A percentile compares a stretch with the other conserved stretches of the same genome.
phyloP scores from a whole-genome alignment of 2,329 filamentous ascomycete genomes.

The Sporothrix variecibatus region DNA sequence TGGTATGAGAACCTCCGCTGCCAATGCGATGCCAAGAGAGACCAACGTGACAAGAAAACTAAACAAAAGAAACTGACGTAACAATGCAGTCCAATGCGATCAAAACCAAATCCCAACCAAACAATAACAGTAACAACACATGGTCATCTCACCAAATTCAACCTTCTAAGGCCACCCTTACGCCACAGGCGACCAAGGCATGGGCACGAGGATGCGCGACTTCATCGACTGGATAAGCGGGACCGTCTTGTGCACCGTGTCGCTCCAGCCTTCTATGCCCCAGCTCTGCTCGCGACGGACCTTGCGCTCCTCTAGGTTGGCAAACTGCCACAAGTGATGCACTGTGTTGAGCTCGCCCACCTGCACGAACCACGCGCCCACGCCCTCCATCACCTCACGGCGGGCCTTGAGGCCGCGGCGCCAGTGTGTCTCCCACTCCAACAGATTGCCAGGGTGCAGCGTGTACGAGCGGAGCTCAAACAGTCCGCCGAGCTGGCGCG shows the following conservation, averaged over 20 bases:
- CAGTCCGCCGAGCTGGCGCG: constrained; percentile 83
- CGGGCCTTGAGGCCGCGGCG: constrained; percentile 85
- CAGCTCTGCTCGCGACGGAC: constrained; percentile 90
- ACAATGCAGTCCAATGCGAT: not conserved
- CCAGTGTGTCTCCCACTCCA: constrained; percentile 99
- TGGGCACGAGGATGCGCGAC: constrained; percentile 86
- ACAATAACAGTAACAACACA: too few species aligned
- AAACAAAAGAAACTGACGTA: not conserved
- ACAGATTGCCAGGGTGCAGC: constrained; percentile 87
- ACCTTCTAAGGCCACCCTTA: constrained; percentile 44
- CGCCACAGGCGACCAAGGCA: constrained; percentile 94
- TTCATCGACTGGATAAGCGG: constrained; percentile 97
- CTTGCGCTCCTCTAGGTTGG: constrained; percentile 91
- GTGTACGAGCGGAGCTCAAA: constrained; percentile 98
- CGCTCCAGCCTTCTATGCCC: constrained; percentile 91
- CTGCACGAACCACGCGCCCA: constrained; percentile 98
- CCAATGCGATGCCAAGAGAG: not conserved
- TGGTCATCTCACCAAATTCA: too few species aligned
- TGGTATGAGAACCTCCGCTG: not conserved
- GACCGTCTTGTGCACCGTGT: constrained; percentile 98
- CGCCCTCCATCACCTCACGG: constrained; percentile 96
- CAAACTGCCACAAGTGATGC: constrained; percentile 98
- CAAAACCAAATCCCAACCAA: not conserved
- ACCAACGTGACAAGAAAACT: not conserved
- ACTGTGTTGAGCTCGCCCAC: constrained; percentile 97